Conservation (phyloP, 2,329 filamentous ascomycete genomes). For the Lecanosticta acicola region DNA sequence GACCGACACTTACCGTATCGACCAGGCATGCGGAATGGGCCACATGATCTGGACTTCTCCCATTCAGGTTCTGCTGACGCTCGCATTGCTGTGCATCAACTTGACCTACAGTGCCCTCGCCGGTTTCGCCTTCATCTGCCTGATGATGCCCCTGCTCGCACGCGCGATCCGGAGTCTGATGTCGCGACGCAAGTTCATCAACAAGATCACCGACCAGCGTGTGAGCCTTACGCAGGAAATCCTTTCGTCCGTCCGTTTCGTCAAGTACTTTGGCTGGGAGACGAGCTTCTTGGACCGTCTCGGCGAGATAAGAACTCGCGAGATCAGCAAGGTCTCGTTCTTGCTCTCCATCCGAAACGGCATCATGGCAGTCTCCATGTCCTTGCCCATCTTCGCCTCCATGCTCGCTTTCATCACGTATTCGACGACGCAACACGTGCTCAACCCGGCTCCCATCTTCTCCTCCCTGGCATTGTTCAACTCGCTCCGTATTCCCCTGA, state of each 20-base stretch:
- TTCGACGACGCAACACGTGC: slow-evolving; percentile 52
- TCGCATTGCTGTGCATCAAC: slow-evolving; percentile 77
- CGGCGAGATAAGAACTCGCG: slow-evolving; percentile 64
- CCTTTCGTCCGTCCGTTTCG: slow-evolving; percentile 81
- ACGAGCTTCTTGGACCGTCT: slow-evolving; percentile 75
- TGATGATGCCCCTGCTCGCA: slow-evolving; percentile 73
- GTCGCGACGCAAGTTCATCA: slow-evolving; percentile 69
- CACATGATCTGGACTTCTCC: slow-evolving; percentile 89
- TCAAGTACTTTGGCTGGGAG: slow-evolving; percentile 97
- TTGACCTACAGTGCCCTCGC: slow-evolving; percentile 83
- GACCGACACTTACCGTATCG: slow-evolving; percentile 87
- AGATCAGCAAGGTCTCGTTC: slow-evolving; percentile 79
- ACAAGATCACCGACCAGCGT: slow-evolving; percentile 88
- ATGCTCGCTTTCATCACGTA: slow-evolving; percentile 91
- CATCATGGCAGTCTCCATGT: slow-evolving; percentile 77
- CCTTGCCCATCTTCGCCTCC: slow-evolving; percentile 85
- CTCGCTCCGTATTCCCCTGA: slow-evolving; percentile 80
- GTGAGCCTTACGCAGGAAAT: slow-evolving; percentile 92
- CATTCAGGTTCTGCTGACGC: slow-evolving; percentile 68
- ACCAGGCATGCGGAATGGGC: slow-evolving; percentile 81
- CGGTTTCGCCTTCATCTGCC: slow-evolving; percentile 74
- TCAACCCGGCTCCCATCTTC: slow-evolving; percentile 76
- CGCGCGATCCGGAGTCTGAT: slow-evolving; percentile 73
- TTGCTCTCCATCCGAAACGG: slow-evolving; percentile 77
- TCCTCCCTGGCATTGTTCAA: slow-evolving; percentile 94